Percentiles rank a stretch among this genome's conserved stretches.
Evolutionary conservation across 2,329 filamentous ascomycete genomes (phyloP).

Genomic region (Penicillium sp.): DNA sequence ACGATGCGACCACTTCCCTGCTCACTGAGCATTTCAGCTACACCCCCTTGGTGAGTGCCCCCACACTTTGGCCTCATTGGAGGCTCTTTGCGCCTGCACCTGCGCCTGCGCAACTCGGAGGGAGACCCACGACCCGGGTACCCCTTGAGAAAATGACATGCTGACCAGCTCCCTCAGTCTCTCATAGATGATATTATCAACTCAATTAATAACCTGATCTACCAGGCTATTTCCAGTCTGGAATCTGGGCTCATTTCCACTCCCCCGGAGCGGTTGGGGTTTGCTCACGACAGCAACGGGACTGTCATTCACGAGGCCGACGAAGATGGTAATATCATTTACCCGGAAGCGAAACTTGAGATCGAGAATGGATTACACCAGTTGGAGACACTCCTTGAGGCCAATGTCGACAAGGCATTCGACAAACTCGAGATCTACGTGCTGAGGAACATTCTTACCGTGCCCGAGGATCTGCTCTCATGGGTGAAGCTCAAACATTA

Average conservation of each 20-base stretch:
- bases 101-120: slow-evolving; percentile 4
- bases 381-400: slow-evolving; percentile 79
- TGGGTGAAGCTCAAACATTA: slow-evolving; percentile 89
- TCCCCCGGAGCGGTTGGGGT: slow-evolving; percentile 79
- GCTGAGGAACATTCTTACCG: slow-evolving; percentile 79
- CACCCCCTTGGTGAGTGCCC: slow-evolving; percentile 77
- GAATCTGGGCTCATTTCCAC: slow-evolving; percentile 79
- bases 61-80: not conserved
- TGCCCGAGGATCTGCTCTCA: slow-evolving; percentile 71
- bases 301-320: slow-evolving; percentile 53
- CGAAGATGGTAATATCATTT: slow-evolving; percentile 50
- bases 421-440: slow-evolving; percentile 89
- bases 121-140: slow-evolving; percentile 5
- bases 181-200: slow-evolving; percentile 99
- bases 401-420: slow-evolving; percentile 81
- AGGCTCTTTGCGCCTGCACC: not conserved
- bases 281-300: slow-evolving; percentile 58
- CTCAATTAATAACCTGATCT: slow-evolving; percentile 89
- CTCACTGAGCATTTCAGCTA: slow-evolving; percentile 96
- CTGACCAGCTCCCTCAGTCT: slow-evolving; percentile 59
- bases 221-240: slow-evolving; percentile 84
- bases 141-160: slow-evolving; percentile 15
- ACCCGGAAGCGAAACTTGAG: slow-evolving; percentile 65
- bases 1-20: slow-evolving; percentile 60
- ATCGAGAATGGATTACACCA: slow-evolving; percentile 88